These are phyloP conservation scores for Solanum ossicruentum DNA, from an alignment of 257 asterid genomes.

Conservation along the genomic window DNA sequence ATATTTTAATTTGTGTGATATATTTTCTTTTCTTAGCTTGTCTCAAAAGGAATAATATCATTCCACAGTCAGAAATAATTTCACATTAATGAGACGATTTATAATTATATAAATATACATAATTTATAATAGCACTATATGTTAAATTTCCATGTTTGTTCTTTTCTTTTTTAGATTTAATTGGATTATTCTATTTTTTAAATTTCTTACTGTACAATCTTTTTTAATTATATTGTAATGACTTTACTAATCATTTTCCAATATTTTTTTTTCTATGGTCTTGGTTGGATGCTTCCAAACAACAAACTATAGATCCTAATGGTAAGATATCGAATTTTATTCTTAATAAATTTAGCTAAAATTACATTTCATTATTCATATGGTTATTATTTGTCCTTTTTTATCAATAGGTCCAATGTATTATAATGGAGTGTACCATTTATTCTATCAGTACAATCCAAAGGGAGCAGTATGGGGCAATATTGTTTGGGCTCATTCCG, in stretches of 20 bases:
- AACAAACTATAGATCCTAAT: constrained; percentile 43
- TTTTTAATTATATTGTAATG: background rate
- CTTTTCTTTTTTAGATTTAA: background rate
- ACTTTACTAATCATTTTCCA: background rate
- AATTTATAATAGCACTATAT: background rate
- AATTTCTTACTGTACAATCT: background rate
- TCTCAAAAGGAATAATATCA: background rate
- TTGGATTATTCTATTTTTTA: background rate
- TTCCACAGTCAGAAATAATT: background rate
- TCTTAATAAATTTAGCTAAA: background rate
- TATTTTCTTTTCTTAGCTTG: background rate
- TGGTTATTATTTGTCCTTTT: background rate
- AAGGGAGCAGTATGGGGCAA: background rate
- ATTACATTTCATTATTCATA: background rate
- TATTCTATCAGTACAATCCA: background rate
- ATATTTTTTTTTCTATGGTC: constrained; percentile 2
- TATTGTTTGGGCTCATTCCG: background rate
- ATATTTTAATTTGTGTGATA: background rate
- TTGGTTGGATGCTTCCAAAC: background rate
- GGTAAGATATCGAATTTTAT: constrained; percentile 18
- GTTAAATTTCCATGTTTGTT: background rate
- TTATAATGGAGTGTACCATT: background rate
- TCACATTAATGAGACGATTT: background rate
- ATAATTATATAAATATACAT: background rate
- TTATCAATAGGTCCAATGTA: background rate